Evolutionary conservation across 2,329 filamentous ascomycete species (phyloP).

Genomic region (Arthroderma sp.): DNA sequence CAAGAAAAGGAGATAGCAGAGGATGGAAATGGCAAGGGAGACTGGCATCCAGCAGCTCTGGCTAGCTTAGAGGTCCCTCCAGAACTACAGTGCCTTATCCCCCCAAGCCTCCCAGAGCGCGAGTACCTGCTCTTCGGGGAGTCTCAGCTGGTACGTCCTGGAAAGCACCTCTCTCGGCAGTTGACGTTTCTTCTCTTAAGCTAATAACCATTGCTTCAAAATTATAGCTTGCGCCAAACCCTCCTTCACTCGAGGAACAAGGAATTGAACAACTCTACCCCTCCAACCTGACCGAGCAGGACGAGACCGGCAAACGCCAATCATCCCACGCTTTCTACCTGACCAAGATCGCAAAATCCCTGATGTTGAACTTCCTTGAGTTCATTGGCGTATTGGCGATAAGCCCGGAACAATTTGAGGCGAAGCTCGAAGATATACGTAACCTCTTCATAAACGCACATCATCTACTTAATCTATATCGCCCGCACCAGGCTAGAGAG

Average conservation of each 20-base stretch:
- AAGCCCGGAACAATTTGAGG: slow-evolving; percentile 52
- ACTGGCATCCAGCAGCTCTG: slow-evolving; percentile 23
- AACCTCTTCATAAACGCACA: slow-evolving; percentile 84
- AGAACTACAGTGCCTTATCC: slow-evolving; percentile 65
- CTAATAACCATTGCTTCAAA: background rate
- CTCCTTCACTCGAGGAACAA: slow-evolving; percentile 55
- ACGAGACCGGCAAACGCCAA: slow-evolving; percentile 18
- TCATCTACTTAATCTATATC: slow-evolving; percentile 84
- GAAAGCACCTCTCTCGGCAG: background rate
- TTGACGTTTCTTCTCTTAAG: background rate
- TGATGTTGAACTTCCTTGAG: slow-evolving; percentile 80
- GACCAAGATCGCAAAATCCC: slow-evolving; percentile 65
- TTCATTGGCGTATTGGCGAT: slow-evolving; percentile 57
- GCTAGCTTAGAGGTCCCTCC: slow-evolving; percentile 43
- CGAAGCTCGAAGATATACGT: slow-evolving; percentile 65
- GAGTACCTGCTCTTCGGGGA: slow-evolving; percentile 69
- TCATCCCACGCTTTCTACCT: slow-evolving; percentile 48
- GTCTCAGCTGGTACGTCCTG: slow-evolving; percentile 40
- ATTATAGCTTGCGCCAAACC: slow-evolving; percentile 40
- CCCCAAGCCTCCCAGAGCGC: slow-evolving; percentile 58
- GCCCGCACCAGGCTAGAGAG: slow-evolving; percentile 83
- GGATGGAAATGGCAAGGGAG: slow-evolving; percentile 16
- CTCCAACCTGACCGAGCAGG: slow-evolving; percentile 19
- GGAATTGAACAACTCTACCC: slow-evolving; percentile 59
- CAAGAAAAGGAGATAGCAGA: slow-evolving; percentile 20